Conservation (phyloP, 2,329 filamentous ascomycete species). For the Hymenoscyphus scutula region DNA sequence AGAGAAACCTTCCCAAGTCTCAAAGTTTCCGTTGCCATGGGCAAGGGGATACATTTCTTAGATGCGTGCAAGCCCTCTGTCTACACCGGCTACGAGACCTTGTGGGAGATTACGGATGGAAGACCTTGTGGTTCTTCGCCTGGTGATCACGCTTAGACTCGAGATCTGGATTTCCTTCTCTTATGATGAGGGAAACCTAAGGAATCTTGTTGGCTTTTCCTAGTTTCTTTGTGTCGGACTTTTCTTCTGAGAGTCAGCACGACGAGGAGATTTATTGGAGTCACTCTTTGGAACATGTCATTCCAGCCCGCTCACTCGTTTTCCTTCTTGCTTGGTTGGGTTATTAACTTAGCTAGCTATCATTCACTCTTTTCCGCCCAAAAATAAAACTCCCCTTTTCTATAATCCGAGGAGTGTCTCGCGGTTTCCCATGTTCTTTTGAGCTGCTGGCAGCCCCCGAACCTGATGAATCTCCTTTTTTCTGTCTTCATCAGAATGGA, state of each 20-base stretch:
- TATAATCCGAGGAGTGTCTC: too few relatives aligned
- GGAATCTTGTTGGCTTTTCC: not conserved
- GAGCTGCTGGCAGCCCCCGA: too few relatives aligned
- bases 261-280: not conserved
- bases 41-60: constrained; percentile 16
- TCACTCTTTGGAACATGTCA: not conserved
- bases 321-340: not conserved
- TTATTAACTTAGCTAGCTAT: not conserved
- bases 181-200: not conserved
- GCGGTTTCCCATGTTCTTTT: too few relatives aligned
- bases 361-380: not conserved
- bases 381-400: not conserved
- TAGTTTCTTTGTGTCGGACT: not conserved
- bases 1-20: constrained; percentile 16
- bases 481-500: too few relatives aligned
- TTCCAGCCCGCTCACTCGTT: not conserved
- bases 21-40: constrained; percentile 20
- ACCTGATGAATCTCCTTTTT: too few relatives aligned
- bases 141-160: constrained; percentile 11
- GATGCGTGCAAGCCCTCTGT: constrained; percentile 15
- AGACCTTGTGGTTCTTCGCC: constrained; percentile 17
- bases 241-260: not conserved
- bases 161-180: not conserved
- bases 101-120: constrained; percentile 19
- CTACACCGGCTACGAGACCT: constrained; percentile 18